Evolutionary conservation across 2,329 filamentous ascomycete species (phyloP), one percentile per base, ranked within the genome.

Genomic region (Amauroascus niger): DNA sequence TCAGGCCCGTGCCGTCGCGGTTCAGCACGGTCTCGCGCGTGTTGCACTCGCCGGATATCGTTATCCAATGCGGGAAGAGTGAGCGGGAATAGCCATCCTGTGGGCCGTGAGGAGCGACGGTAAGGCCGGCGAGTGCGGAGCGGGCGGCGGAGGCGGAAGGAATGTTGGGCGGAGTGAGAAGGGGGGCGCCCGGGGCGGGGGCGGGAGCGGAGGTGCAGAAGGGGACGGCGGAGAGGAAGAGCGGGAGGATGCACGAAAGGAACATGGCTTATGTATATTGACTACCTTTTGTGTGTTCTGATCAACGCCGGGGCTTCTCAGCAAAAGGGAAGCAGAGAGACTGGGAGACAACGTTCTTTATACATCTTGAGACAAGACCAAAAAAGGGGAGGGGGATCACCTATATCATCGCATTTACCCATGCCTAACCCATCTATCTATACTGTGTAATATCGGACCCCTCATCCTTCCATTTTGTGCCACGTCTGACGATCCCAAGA

Each of bases 11-110:
- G 46, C 86, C 87, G 65, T 93, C 87, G 37, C 87, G 83, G 69
- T 82, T 78, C 24, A 91, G 76, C 33, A 91, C 86, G 1, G 75
- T 79, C 64, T 90, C 86, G 51, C 80, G 76, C 18, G 86, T 86
- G 71, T 88, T 83, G 77, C 87, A 93, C 4, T 70, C 69, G 7
- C 83, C 84, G 13, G 69, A 71, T 61, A 82, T 77, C 28, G 80
- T 83, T 60, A 76, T 79, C 86, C 86, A 89, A 68, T 83, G 80
- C 1, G 82, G 83, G 71, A 90, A 90, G 50, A 83, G 69, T 61
- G 79, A 76, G 50, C 87, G 82, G 54, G 76, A 71, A 69, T 89
- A 88, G 18, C 73, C 73, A 56, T 70, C 71, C 45, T 78, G 75
- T 49, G 79, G 75, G 33, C 76, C 77, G 40, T 77, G 70, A 0